Conservation (phyloP, 1,139 yeast species). For the Hyphopichia pseudoburtonii region DNA sequence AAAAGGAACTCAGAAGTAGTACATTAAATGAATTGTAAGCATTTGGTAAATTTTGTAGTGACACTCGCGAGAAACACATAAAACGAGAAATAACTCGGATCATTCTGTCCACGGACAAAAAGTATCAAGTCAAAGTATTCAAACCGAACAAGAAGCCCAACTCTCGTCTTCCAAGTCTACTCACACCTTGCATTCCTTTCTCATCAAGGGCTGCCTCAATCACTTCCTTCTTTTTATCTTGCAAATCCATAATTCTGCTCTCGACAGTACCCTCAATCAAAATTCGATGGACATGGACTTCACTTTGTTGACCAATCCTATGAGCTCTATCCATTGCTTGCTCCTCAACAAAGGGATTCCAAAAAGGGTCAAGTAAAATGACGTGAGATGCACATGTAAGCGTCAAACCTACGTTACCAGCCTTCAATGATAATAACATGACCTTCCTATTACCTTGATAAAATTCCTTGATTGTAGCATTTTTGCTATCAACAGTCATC, state of each 20-base stretch:
- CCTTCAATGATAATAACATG: constrained; percentile 74
- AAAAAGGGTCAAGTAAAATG: constrained; percentile 86
- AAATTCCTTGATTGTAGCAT: constrained; percentile 61
- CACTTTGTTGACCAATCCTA: constrained; percentile 82
- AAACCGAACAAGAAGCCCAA: constrained; percentile 79
- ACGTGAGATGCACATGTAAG: constrained; percentile 93
- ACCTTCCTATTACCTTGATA: constrained; percentile 55
- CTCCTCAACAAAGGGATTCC: constrained; percentile 96
- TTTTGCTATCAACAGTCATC: constrained; percentile 67
- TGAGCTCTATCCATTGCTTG: constrained; percentile 96
- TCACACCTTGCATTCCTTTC: constrained; percentile 62
- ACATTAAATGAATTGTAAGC: no score
- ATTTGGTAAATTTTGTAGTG: no score
- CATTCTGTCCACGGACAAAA: no score
- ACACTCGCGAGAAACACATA: no score
- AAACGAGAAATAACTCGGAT: no score
- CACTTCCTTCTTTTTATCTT: constrained; percentile 67
- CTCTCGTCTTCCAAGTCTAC: constrained; percentile 67
- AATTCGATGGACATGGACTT: constrained; percentile 72
- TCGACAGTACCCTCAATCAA: constrained; percentile 73
- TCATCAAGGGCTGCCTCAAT: constrained; percentile 81
- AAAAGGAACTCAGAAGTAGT: no score
- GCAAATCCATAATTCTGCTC: constrained; percentile 78
- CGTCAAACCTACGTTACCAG: constrained; percentile 92
- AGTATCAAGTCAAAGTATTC: constrained; percentile 25